Evolutionary conservation across 2,329 filamentous ascomycete genomes (phyloP).

Genomic region (Cytospora chrysosperma): DNA sequence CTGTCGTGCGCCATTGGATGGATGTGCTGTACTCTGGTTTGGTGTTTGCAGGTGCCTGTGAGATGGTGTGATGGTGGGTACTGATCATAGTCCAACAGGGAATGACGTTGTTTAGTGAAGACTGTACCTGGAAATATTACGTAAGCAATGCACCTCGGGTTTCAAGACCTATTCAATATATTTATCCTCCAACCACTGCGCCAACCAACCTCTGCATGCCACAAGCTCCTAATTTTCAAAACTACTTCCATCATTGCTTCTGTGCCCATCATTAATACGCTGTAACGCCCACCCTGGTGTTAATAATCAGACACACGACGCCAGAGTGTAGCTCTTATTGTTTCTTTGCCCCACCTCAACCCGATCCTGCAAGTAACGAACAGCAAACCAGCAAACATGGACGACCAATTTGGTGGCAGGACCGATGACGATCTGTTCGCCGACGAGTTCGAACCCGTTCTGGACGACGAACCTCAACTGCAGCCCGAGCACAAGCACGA

Average conservation of each 20-base stretch:
- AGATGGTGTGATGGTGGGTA: not conserved
- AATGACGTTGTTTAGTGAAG: not conserved
- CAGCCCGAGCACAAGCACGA: slow-evolving; percentile 10
- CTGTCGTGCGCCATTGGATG: too few species aligned
- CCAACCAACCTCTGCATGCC: not conserved
- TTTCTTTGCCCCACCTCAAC: slow-evolving; percentile 2
- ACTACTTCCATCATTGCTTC: not conserved
- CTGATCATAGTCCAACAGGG: not conserved
- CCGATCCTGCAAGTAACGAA: not conserved
- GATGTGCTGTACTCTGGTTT: not conserved
- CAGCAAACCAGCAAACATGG: slow-evolving; percentile 42
- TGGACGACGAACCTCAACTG: slow-evolving; percentile 23
- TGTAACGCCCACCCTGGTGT: not conserved
- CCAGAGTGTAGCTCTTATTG: not conserved
- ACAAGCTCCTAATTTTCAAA: not conserved
- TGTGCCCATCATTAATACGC: not conserved
- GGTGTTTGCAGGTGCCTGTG: too few species aligned
- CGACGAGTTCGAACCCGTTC: slow-evolving; percentile 60
- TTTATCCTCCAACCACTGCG: not conserved
- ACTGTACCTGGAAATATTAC: not conserved
- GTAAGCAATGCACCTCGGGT: not conserved
- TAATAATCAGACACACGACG: not conserved
- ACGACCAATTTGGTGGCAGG: slow-evolving; percentile 60
- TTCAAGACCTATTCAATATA: not conserved
- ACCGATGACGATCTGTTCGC: slow-evolving; percentile 64